Base-by-base conservation (phyloP, 768 basidiomycete species). In the Serendipita indica region DNA sequence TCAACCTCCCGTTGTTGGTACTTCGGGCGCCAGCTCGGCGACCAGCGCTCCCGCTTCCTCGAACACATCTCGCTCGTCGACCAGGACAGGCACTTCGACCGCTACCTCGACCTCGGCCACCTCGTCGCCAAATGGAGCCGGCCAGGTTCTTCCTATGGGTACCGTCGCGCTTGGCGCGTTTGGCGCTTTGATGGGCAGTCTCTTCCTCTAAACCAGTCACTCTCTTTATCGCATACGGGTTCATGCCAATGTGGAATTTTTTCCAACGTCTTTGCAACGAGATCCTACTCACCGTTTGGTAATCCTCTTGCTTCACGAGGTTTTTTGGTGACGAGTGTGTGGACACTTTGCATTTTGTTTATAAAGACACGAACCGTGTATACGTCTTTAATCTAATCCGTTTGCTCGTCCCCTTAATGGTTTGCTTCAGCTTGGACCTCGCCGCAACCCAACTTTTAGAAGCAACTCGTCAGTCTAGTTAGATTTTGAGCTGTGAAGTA, bases 1-100 rank as follows among this genome's bases (percentile, higher is more conserved):
- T 33, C 58, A 67, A n/a, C 49, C 71, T 12, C 62, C 66, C 14
- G 45, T 59, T 35, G 45, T 33, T 2, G 57, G 41, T 10, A 33
- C 60, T 0, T 5, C 45, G 4, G 32, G 41, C 1, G 41, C 27
- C 58, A 25, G 10, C 28, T 20, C 33, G 16, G 57, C n/a, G 7
- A 57, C 57, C 14, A 20, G n/a, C 14, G 12, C 45, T 14, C 32
- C 59, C 20, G 32, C 25, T 16, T 10, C 16, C 30, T 54, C 49
- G 7, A 16, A n/a, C 25, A 12, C 45, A 3, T 54, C 46, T 7
- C 22, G 7, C 14, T 34, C 59, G 20, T 28, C 45, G n/a, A 30
- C 45, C 12, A 35, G 39, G 39, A 28, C 45, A 16, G 43, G 30
- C 39, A 12, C 45, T 3, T 12, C 59, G 33, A 33, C 28, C 32